phyloP scores from a whole-genome alignment of 495 filamentous ascomycete genomes.

The Penicillium cataractarum region DNA sequence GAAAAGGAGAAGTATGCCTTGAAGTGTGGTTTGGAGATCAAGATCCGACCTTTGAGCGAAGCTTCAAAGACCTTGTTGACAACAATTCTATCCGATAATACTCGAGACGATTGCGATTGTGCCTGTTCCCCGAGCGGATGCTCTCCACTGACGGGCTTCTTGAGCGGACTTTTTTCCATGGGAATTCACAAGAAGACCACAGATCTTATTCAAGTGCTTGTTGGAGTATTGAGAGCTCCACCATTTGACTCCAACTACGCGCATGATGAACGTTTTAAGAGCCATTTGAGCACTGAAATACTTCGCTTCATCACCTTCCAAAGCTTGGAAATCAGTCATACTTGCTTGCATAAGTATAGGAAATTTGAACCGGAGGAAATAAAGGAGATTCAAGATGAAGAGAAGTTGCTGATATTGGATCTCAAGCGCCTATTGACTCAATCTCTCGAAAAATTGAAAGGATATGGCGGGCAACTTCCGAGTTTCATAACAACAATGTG shows the following conservation, averaged over 20 bases:
- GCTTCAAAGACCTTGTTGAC: not conserved
- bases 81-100: constrained; percentile 7
- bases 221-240: not conserved
- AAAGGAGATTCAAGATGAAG: constrained; percentile 18
- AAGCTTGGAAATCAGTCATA: constrained; percentile 15
- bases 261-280: constrained; percentile 1
- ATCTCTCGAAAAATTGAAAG: constrained; percentile 5
- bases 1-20: not conserved
- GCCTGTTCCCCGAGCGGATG: constrained; percentile 11
- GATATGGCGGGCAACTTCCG: constrained; percentile 4
- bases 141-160: constrained; percentile 9
- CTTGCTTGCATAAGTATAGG: constrained; percentile 13
- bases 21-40: no score
- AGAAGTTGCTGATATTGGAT: constrained; percentile 6
- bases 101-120: constrained; percentile 12
- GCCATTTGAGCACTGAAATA: constrained; percentile 4
- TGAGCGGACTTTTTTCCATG: constrained; percentile 9
- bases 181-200: not conserved
- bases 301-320: constrained; percentile 17
- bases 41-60: constrained; percentile 7
- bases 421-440: constrained; percentile 12
- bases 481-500: constrained; percentile 10
- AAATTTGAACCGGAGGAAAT: constrained; percentile 13
- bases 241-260: not conserved
- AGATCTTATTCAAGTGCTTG: constrained; percentile 3